A percentile compares a stretch with the other conserved stretches of the same genome.
Evolutionary conservation across 305 asterid species (phyloP).

Genomic region (Rubia occidens): DNA sequence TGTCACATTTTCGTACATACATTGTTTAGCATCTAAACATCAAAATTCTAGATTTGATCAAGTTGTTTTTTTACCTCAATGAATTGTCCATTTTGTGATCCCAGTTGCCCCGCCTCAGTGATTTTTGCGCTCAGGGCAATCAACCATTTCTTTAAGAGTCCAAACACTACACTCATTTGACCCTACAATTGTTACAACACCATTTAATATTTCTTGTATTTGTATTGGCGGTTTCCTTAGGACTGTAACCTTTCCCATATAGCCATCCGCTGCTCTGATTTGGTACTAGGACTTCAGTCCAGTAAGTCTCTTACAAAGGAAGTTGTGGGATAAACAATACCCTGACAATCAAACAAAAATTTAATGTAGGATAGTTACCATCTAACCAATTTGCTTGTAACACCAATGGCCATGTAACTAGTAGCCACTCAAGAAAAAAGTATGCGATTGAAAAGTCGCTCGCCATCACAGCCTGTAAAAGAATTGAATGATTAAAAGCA

Average conservation of each 20-base stretch:
- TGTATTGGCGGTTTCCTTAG: slow-evolving; percentile 88
- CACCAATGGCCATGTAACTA: no score
- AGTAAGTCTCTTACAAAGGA: slow-evolving; percentile 63
- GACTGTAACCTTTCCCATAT: slow-evolving; percentile 48
- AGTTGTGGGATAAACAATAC: no score
- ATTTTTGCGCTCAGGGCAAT: slow-evolving; percentile 84
- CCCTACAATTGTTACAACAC: slow-evolving; percentile 95
- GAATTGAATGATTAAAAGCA: no score
- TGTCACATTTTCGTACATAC: not conserved
- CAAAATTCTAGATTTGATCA: not conserved
- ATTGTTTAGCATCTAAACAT: not conserved
- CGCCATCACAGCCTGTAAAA: no score
- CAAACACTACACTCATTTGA: slow-evolving; percentile 76
- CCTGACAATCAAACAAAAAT: no score
- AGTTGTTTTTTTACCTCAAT: slow-evolving; percentile 55
- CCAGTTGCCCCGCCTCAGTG: slow-evolving; percentile 88
- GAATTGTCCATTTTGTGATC: slow-evolving; percentile 96
- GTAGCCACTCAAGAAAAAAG: no score
- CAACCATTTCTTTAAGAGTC: slow-evolving; percentile 85
- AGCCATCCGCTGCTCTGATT: slow-evolving; percentile 62
- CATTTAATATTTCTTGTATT: slow-evolving; percentile 87
- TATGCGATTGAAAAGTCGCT: no score
- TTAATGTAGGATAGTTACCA: no score
- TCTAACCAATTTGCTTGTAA: no score
- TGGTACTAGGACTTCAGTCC: slow-evolving; percentile 45